phyloP scores from a whole-genome alignment of 1,139 yeast species.

The Pneumocystis wakefieldiae region DNA sequence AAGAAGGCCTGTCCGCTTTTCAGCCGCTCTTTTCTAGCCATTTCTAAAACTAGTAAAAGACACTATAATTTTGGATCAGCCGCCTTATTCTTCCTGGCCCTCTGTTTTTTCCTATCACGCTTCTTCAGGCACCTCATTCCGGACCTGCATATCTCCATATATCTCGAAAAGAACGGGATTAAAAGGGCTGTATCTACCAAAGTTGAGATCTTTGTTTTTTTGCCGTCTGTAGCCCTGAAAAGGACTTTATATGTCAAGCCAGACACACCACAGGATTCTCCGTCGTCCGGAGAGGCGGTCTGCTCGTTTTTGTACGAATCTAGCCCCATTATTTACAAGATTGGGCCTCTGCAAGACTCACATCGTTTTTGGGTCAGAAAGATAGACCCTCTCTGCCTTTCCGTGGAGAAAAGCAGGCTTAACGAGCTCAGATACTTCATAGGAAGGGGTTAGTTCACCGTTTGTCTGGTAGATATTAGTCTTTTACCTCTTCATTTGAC shows the following conservation, averaged over 20 bases:
- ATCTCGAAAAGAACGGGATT: conserved; percentile 1
- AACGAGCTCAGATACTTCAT: neutral
- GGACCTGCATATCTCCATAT: conserved; percentile 6
- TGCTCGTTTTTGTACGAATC: neutral
- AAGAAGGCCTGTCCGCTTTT: too few species aligned
- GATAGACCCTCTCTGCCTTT: neutral
- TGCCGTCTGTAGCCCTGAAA: conserved; percentile 7
- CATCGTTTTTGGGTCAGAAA: neutral
- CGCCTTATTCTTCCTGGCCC: neutral
- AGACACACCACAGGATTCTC: neutral
- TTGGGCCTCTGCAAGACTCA: neutral
- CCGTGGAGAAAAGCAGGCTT: neutral
- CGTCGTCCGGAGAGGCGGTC: neutral
- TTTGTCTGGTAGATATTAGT: neutral
- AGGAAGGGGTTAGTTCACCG: neutral
- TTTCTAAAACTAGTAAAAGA: neutral
- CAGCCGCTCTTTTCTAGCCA: too few species aligned
- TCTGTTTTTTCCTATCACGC: conserved; percentile 7
- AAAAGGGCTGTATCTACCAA: conserved; percentile 2
- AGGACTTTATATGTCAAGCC: neutral
- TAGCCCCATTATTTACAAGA: neutral
- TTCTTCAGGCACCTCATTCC: conserved; percentile 8
- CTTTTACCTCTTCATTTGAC: neutral
- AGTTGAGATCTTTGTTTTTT: conserved; percentile 6
- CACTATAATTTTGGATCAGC: neutral